phyloP scores from a whole-genome alignment of 768 basidiomycete genomes.

The Dendrothele bispora region DNA sequence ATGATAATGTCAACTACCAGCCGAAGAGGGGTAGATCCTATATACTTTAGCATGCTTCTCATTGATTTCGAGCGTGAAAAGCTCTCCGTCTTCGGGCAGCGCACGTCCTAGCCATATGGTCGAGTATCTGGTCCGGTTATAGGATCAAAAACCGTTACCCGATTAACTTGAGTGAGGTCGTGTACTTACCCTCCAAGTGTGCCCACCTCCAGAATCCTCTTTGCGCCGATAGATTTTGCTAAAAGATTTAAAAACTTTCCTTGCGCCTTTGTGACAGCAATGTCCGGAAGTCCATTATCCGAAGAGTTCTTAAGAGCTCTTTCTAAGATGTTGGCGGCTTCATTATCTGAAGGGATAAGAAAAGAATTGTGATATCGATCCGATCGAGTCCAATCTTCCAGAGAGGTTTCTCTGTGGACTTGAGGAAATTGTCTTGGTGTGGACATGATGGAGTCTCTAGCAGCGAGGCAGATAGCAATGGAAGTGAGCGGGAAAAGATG shows the following conservation, averaged over 20 bases:
- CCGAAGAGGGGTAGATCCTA: no score
- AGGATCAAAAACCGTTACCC: no score
- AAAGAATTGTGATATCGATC: conserved; percentile 33
- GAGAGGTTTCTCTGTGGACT: no score
- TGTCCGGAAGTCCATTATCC: conserved; percentile 32
- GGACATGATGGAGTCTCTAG: no score
- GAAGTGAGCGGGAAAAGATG: no score
- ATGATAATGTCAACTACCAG: no score
- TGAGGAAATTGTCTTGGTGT: no score
- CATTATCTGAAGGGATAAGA: conserved; percentile 32
- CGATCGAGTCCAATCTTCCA: conserved; percentile 5
- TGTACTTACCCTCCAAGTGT: conserved; percentile 49
- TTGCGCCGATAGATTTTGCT: conserved; percentile 41
- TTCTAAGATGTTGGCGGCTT: no score
- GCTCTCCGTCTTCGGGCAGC: conserved; percentile 49
- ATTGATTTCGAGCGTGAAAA: conserved; percentile 48
- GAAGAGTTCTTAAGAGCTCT: conserved; percentile 26
- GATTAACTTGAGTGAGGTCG: no score
- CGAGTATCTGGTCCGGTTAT: conserved; percentile 47
- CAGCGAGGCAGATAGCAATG: no score
- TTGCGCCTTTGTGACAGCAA: conserved; percentile 38
- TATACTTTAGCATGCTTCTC: conserved; percentile 51
- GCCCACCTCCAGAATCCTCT: conserved; percentile 51
- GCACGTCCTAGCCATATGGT: conserved; percentile 45
- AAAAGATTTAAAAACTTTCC: conserved; percentile 47